Base-by-base conservation (phyloP, 129 eudicot genomes). In the Flaveria bidentis region DNA sequence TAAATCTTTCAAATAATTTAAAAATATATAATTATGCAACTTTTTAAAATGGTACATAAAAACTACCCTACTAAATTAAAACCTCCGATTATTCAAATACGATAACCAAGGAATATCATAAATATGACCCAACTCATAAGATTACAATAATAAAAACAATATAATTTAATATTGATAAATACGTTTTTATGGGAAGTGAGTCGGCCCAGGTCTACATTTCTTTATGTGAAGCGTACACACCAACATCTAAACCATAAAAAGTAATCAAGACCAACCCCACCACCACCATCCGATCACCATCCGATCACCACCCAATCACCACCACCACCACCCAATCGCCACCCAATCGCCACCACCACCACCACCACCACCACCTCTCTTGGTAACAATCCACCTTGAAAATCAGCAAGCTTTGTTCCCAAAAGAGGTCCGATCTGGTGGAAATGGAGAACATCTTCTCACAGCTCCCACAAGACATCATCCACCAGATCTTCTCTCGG, bases 401-500 rank as follows among this genome's bases (percentile, higher is more conserved):
- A 5, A 5, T 4, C 41, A 30, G 7, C 41, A 36, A 36, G 0
- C 36, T 36, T 36, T 36, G 41, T 36, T 5, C 41, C 7, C 5
- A 3, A 30, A 30, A 30, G 36, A 30, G 44, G 1, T 58, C n/a
- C 64, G 71, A 69, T 78, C 61, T 67, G 81, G 55, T 68, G 2
- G 12, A 23, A 51, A 46, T 73, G 85, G 86, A 79, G 13, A 80
- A 89, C 71, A 56, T 96, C 69, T 79, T 93, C 70, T 85, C 87
- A 65, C 73, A 47, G 36, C 90, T 93, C 3, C 91, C 98, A 1
- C 87, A 85, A 75, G 98, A 93, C 87, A 87, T 91, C 50, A 83
- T 93, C 77, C 93, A 87, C 72, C 92, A 84, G 85, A 91, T 93
- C 86, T 85, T 93, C 91, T 76, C 85, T 41, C 84, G 75, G 52